Base-by-base conservation (phyloP, 106 monocot genomes). In the Dioscorea dumetorum region DNA sequence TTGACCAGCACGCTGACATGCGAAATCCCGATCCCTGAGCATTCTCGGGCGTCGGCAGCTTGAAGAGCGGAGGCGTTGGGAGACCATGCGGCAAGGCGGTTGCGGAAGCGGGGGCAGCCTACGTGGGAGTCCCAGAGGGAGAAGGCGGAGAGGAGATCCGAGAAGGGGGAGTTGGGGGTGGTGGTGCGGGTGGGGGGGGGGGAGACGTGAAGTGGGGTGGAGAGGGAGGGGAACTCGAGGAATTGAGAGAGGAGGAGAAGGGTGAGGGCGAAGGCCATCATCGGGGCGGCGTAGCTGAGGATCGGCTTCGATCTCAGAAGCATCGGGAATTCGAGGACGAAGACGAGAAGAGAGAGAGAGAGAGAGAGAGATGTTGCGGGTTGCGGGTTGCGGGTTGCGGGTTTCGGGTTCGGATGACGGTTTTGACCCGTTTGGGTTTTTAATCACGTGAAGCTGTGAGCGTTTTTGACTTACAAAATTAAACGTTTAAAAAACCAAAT, bases 1-100 rank as follows among this genome's bases (percentile, higher is more conserved):
- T 91, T 88, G 23, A 95, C 91, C 63, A 91, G 60, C 52, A 91
- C 79, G 20, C 85, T 81, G 13, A 88, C 88, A 53, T 88, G 83
- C 13, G 51, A 15, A 48, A 41, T 56, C 31, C 49, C 71, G 9
- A 66, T 2, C 68, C 62, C 72, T 21, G 16, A 58, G 57, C 87
- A 81, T 2, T 75, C 70, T 0, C 56, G 63, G 20, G 56, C 77
- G 17, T 57, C 61, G 8, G 17, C 69, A 15, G 50, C 72, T 78
- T 77, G 87, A 28, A 81, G 33, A 21, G 87, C 82, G 15, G 78
- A 86, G n/a, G 74, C 53, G 50, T 79, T 78, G 54, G 50, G 64
- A 52, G 48, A n/a, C 85, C 76, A 83, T 15, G 48, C 50, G 16
- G 28, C 48, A 63, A 73, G 70, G 62, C 73, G 79, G 22, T 73